Conservation (phyloP, 2,329 filamentous ascomycete genomes). For the Penicillium fuscoglaucum region DNA sequence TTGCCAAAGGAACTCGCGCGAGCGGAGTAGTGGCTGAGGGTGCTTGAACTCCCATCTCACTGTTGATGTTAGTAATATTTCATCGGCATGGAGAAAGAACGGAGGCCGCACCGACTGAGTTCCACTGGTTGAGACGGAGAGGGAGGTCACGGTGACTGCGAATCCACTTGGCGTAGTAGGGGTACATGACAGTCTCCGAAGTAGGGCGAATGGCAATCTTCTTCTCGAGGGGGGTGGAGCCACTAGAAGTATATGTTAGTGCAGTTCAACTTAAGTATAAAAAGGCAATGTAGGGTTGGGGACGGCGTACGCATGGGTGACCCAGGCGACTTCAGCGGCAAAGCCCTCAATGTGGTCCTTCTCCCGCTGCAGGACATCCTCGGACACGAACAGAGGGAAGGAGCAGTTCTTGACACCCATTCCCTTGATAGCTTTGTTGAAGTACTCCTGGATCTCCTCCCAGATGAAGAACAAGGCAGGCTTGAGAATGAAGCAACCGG, state of each 20-base stretch:
- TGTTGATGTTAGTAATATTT: slow-evolving; percentile 1
- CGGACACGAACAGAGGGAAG: slow-evolving; percentile 93
- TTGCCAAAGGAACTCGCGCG: slow-evolving; percentile 96
- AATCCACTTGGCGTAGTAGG: slow-evolving; percentile 96
- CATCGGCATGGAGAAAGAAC: not conserved
- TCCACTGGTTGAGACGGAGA: slow-evolving; percentile 95
- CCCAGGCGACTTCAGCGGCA: slow-evolving; percentile 66
- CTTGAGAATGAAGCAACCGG: slow-evolving; percentile 95
- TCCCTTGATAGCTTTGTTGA: slow-evolving; percentile 72
- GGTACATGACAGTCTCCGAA: slow-evolving; percentile 84
- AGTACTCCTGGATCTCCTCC: slow-evolving; percentile 63
- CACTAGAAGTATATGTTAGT: slow-evolving; percentile 53
- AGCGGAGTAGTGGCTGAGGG: slow-evolving; percentile 78
- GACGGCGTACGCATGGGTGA: slow-evolving; percentile 49
- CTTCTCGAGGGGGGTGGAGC: slow-evolving; percentile 88
- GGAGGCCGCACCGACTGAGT: slow-evolving; percentile 62
- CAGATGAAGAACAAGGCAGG: slow-evolving; percentile 67
- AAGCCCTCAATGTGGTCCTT: slow-evolving; percentile 99
- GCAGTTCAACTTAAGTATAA: not conserved
- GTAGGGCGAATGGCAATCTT: slow-evolving; percentile 69
- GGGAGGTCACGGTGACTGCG: slow-evolving; percentile 93
- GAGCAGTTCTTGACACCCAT: slow-evolving; percentile 94
- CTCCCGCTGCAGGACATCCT: slow-evolving; percentile 80
- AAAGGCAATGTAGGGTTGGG: not conserved
- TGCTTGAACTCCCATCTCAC: slow-evolving; percentile 89